Percentiles rank a stretch among this genome's conserved stretches.
These are phyloP conservation scores for Apophysomyces ossiformis DNA, from an alignment of 371 early-diverging fungal genomes.

Conservation along the genomic window DNA sequence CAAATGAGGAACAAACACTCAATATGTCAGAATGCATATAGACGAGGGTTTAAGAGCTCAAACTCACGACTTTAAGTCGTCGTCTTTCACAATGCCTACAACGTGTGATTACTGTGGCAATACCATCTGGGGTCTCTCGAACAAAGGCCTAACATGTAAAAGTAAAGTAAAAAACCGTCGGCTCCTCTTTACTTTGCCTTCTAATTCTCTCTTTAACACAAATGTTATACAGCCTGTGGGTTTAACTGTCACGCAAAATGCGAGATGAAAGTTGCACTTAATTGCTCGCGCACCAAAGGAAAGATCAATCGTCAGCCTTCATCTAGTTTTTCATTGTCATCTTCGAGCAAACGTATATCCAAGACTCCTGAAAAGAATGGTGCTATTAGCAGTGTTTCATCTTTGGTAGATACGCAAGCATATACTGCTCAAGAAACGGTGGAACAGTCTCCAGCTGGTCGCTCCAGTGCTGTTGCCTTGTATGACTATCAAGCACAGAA, in stretches of 20 bases:
- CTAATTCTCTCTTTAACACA: background rate
- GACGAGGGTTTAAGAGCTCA: slow-evolving; percentile 54
- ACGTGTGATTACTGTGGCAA: slow-evolving; percentile 79
- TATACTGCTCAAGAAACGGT: background rate
- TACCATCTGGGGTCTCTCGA: slow-evolving; percentile 79
- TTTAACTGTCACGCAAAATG: slow-evolving; percentile 86
- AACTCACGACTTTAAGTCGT: slow-evolving; percentile 73
- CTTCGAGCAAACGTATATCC: background rate
- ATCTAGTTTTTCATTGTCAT: background rate
- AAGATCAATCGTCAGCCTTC: slow-evolving; percentile 50
- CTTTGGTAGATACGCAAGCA: background rate
- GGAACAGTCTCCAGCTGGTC: slow-evolving; percentile 4
- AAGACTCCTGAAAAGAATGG: slow-evolving; percentile 9
- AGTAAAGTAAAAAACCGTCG: slow-evolving; percentile 30
- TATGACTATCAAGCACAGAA: slow-evolving; percentile 80
- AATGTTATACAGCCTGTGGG: slow-evolving; percentile 63
- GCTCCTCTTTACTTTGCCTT: background rate
- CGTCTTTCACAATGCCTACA: slow-evolving; percentile 81
- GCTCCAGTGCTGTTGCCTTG: slow-evolving; percentile 41
- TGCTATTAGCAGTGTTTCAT: slow-evolving; percentile 1
- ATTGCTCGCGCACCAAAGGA: slow-evolving; percentile 69
- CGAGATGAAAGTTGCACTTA: slow-evolving; percentile 84
- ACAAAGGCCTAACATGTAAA: slow-evolving; percentile 78
- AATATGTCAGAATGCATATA: slow-evolving; percentile 8
- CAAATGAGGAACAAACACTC: background rate